Base-by-base conservation (phyloP, 495 filamentous ascomycete genomes). In the Hypoxylon intermedium region DNA sequence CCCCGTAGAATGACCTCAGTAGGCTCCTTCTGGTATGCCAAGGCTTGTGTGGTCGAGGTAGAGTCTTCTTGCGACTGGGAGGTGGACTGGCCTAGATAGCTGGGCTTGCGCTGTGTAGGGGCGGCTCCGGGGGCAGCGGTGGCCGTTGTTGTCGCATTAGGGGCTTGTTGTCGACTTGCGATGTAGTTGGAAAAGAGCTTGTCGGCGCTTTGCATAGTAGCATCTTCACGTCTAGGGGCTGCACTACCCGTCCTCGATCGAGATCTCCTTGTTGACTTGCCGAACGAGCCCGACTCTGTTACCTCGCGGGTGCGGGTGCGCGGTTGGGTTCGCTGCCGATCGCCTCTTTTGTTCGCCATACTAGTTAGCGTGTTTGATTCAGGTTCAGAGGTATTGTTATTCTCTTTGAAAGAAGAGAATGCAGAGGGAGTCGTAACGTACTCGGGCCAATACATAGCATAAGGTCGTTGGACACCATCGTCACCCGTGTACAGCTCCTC, bases 1-100 rank as follows among this genome's bases (percentile, higher is more conserved):
- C 92, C 92, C 57, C 90, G 87, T 19, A 97, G 77, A 20, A 95
- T 85, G 53, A 93, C 84, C 72, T 96, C 90, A 15, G 86, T 92
- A 9, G 92, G 91, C 62, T 74, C 69, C 42, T 60, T 67, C 11
- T 53, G 58, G 53, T 62, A 52, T 1, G 58, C 48, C 30, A 65
- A 48, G 53, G 62, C 51, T 47, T 70, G 40, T 6, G 67, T 55
- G 15, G 68, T 48, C 1, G 67, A 49, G 21, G 58, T 55, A 23
- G 63, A 36, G 4, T 76, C 75, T 28, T 75, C 74, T 47, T 72
- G 70, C 13, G 53, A 36, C 26, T 51, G 53, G 53, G 44, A 3
- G 54, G 59, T 46, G 36, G 34, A 34, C 52, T 60, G 67, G n/a
- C 38, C 43, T 46, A 62, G 42, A 43, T 63, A 65, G 51, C 61